Evolutionary conservation across 1,139 yeast species (phyloP).

Genomic region (Cylindricascospora bacillispora): DNA sequence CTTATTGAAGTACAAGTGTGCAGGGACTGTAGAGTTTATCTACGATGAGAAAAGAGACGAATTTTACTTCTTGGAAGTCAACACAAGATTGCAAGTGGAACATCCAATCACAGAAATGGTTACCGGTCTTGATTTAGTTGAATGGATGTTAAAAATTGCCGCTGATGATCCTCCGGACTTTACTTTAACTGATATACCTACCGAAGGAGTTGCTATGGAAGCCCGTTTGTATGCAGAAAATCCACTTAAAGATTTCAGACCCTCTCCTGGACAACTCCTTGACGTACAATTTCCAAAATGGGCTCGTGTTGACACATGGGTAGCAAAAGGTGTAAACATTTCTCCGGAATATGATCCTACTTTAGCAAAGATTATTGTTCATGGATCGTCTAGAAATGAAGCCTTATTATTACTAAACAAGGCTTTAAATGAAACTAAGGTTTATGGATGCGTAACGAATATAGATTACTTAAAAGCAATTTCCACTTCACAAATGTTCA

Average conservation of each 20-base stretch:
- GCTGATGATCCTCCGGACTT: constrained; percentile 81
- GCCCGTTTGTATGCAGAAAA: constrained; percentile 94
- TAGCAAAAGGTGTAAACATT: constrained; percentile 73
- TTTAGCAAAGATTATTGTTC: constrained; percentile 88
- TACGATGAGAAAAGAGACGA: constrained; percentile 77
- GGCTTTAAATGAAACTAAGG: constrained; percentile 77
- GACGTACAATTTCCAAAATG: constrained; percentile 74
- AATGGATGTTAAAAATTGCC: constrained; percentile 91
- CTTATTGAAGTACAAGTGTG: constrained; percentile 79
- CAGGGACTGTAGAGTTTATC: constrained; percentile 95
- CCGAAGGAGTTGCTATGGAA: constrained; percentile 88
- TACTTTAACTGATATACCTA: constrained; percentile 36
- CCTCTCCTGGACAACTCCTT: constrained; percentile 89
- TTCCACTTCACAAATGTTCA: constrained; percentile 75
- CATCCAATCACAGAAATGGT: constrained; percentile 95
- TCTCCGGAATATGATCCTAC: constrained; percentile 96
- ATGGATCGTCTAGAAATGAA: constrained; percentile 77
- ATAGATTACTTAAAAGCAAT: constrained; percentile 79
- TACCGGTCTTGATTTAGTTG: constrained; percentile 87
- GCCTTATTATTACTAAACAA: constrained; percentile 63
- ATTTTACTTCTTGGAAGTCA: constrained; percentile 89
- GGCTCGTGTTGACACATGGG: constrained; percentile 95
- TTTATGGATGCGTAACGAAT: constrained; percentile 82
- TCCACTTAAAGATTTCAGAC: constrained; percentile 88
- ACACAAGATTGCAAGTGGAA: constrained; percentile 93